phyloP scores from a whole-genome alignment of 2,329 filamentous ascomycete species.

The Claviceps fusiformis region DNA sequence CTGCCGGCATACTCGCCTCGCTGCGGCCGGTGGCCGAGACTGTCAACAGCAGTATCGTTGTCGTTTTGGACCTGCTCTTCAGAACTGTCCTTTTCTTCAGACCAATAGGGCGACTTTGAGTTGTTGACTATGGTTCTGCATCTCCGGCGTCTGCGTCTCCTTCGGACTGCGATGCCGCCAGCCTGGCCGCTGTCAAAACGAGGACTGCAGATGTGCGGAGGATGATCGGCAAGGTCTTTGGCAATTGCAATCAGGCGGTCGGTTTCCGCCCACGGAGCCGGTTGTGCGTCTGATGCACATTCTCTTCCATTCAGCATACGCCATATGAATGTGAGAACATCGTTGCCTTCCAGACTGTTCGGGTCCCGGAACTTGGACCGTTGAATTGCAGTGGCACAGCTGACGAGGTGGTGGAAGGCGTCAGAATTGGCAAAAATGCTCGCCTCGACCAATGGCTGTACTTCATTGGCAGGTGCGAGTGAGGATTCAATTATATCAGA shows the following conservation, averaged over 20 bases:
- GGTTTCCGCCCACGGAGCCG: constrained; percentile 20
- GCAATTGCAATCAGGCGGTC: constrained; percentile 21
- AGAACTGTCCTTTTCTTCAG: neutral
- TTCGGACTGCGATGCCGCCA: neutral
- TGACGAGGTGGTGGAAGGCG: constrained; percentile 21
- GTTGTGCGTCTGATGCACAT: constrained; percentile 1
- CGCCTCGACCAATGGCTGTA: constrained; percentile 14
- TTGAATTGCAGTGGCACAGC: constrained; percentile 19
- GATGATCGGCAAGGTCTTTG: constrained; percentile 14
- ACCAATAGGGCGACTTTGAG: neutral
- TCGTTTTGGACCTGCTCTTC: neutral
- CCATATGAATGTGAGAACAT: constrained; percentile 20
- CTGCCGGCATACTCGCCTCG: neutral
- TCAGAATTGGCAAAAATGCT: constrained; percentile 21
- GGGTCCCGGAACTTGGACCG: constrained; percentile 5
- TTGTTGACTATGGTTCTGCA: neutral
- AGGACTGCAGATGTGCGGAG: constrained; percentile 9
- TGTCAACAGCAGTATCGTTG: neutral
- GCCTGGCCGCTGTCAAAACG: neutral
- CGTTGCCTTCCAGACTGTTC: constrained; percentile 17
- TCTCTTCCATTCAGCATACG: constrained; percentile 9
- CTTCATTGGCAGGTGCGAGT: constrained; percentile 14
- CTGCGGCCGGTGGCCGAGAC: neutral
- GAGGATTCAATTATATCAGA: constrained; percentile 16
- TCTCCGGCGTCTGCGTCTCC: neutral